Evolutionary conservation across 148 eudicot genomes (phyloP).

Genomic region (Euryodendron excelsum): DNA sequence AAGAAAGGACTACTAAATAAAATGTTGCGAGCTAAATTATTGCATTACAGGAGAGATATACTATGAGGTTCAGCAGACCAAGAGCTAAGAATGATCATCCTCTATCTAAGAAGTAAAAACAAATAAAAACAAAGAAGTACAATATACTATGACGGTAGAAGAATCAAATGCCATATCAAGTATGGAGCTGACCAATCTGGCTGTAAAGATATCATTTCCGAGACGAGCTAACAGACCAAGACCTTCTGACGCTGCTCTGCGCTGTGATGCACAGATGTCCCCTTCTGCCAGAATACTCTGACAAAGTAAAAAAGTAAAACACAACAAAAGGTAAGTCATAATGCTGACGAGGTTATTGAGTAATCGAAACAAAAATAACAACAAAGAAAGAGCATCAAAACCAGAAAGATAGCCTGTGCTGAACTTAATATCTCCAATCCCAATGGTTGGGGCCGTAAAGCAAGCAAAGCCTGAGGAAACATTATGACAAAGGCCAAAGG

Average conservation of each 20-base stretch:
- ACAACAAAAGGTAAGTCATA: not conserved
- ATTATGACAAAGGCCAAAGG: constrained; percentile 16
- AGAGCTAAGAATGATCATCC: not conserved
- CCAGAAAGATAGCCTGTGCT: constrained; percentile 92
- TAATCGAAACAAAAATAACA: not conserved
- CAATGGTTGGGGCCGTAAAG: constrained; percentile 74
- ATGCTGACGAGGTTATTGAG: not conserved
- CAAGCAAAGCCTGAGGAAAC: constrained; percentile 65
- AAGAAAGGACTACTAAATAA: constrained; percentile 8
- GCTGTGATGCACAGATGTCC: constrained; percentile 79
- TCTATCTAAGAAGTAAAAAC: not conserved
- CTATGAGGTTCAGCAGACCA: not conserved
- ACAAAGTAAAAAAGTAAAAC: constrained; percentile 12
- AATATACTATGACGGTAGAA: not conserved
- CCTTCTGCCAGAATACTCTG: constrained; percentile 93
- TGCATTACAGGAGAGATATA: not conserved
- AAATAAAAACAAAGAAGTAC: not conserved
- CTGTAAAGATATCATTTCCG: constrained; percentile 83
- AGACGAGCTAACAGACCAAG: constrained; percentile 93
- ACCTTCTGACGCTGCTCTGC: constrained; percentile 96
- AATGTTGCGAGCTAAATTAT: constrained; percentile 5
- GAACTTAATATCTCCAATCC: constrained; percentile 64
- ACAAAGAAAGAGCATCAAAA: constrained; percentile 20
- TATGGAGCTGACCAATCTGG: constrained; percentile 73
- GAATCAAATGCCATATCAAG: constrained; percentile 10